Percentiles rank a stretch among this genome's conserved stretches.
Conservation (phyloP, 2,329 filamentous ascomycete species). For the Colletotrichum sp. region DNA sequence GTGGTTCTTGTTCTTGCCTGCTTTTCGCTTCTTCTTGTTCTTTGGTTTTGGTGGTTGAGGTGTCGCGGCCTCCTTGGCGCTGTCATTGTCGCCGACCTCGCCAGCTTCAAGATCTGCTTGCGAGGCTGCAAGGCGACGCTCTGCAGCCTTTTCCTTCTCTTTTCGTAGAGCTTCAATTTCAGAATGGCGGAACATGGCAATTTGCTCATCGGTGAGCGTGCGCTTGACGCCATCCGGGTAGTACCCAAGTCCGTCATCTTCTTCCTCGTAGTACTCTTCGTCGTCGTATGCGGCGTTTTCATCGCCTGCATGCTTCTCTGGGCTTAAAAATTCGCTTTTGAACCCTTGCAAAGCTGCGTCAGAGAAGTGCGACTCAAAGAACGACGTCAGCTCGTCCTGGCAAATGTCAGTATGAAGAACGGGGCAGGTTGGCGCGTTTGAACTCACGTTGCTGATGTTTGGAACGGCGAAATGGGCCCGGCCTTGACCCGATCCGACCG, state of each 20-base stretch:
- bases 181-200: constrained; percentile 87
- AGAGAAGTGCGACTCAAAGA: constrained; percentile 67
- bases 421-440: background rate
- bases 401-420: constrained; percentile 17
- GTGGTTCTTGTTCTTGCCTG: constrained; percentile 40
- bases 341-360: constrained; percentile 50
- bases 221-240: constrained; percentile 88
- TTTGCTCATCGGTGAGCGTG: constrained; percentile 89
- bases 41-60: constrained; percentile 24
- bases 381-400: constrained; percentile 64
- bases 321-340: constrained; percentile 46
- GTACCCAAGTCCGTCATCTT: constrained; percentile 77
- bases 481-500: background rate
- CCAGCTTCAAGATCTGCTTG: constrained; percentile 27
- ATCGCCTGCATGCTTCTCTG: constrained; percentile 25
- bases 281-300: constrained; percentile 25
- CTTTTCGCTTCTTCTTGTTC: constrained; percentile 43
- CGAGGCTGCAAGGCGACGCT: background rate
- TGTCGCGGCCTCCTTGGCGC: constrained; percentile 14
- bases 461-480: background rate
- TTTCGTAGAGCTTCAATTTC: constrained; percentile 74
- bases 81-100: constrained; percentile 33
- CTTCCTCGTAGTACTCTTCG: constrained; percentile 41
- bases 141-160: constrained; percentile 43
- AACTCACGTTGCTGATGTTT: constrained; percentile 13